Conservation (phyloP, 192 early-diverging fungal genomes). For the Backusella westeae region DNA sequence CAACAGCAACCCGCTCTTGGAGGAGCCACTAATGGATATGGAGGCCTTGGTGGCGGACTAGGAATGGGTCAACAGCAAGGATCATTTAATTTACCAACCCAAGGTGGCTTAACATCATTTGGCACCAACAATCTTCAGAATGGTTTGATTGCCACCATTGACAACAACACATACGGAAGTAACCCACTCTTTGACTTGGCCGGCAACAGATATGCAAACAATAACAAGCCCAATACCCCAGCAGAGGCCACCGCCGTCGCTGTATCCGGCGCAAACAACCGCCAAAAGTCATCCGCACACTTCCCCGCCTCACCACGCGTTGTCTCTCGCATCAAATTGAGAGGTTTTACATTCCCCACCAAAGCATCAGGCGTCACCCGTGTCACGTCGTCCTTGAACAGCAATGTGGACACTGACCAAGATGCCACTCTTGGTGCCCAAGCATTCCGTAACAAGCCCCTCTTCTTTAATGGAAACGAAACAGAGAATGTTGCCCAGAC, state of each 20-base stretch:
- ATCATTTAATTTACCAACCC: conserved; percentile 32
- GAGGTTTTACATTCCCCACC: conserved; percentile 52
- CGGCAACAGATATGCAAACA: conserved; percentile 39
- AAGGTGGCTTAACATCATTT: conserved; percentile 45
- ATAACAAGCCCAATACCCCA: conserved; percentile 17
- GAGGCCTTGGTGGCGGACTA: conserved; percentile 29
- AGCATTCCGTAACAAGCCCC: conserved; percentile 37
- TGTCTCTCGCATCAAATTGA: conserved; percentile 66
- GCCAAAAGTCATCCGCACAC: conserved; percentile 71
- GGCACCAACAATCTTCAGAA: conserved; percentile 34
- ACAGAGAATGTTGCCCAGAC: not conserved
- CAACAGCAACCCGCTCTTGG: not conserved
- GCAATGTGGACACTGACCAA: conserved; percentile 40
- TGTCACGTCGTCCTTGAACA: conserved; percentile 25
- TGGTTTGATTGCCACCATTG: conserved; percentile 73
- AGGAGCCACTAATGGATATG: not conserved
- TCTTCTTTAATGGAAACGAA: not conserved
- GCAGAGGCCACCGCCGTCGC: conserved; percentile 32
- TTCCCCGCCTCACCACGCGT: conserved; percentile 74
- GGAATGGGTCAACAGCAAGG: conserved; percentile 18
- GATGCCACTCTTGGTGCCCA: conserved; percentile 48
- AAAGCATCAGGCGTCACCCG: not conserved
- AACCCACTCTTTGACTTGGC: conserved; percentile 72
- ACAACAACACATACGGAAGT: conserved; percentile 84
- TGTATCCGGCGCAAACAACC: conserved; percentile 27